Base-by-base conservation (phyloP, 805 yeast genomes). In the Grigorovia yakushimaensis region DNA sequence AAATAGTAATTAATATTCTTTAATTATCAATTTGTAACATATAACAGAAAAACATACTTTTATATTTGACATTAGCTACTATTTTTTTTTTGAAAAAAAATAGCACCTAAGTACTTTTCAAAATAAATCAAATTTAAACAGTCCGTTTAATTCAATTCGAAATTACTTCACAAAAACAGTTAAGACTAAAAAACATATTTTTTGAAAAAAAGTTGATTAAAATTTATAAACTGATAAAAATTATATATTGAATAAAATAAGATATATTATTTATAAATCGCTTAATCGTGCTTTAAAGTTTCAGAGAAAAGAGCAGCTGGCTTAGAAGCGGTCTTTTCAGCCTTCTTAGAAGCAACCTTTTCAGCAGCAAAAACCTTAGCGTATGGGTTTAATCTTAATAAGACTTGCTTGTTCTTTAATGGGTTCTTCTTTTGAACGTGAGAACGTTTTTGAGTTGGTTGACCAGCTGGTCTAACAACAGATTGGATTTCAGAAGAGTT, bases 401-500 rank as follows among this genome's bases (percentile, higher is more conserved):
- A 76, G 68, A 89, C 91, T 79, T 88, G 95, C 83, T 88, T 89
- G 97, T 93, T 93, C 93, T 88, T 91, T 73, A 88, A 84, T 75
- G 96, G 95, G 89, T 87, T 91, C 91, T 88, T 89, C 96, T 93
- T 93, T 75, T 82, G 82, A 72, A 87, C 95, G 81, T 85, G 88
- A 60, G 88, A 72, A 74, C 95, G 85, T 89, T 89, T 88, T 74
- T 86, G 89, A 70, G 82, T 76, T 66, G 93, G 76, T 74, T 84
- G 93, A 67, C 95, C 95, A 71, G 96, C 94, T 70, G 95, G 88
- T 79, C 91, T 85, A 66, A 89, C 86, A 70, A 82, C 97, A 64
- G 96, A 78, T 81, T 93, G 98, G 74, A 93, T 84, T 82, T 93
- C 98, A 73, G 97, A 81, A 73, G 98, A 89, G 94, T 88, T 87